phyloP scores from a whole-genome alignment of 1,139 yeast species.

The Wickerhamiella pararugosa region DNA sequence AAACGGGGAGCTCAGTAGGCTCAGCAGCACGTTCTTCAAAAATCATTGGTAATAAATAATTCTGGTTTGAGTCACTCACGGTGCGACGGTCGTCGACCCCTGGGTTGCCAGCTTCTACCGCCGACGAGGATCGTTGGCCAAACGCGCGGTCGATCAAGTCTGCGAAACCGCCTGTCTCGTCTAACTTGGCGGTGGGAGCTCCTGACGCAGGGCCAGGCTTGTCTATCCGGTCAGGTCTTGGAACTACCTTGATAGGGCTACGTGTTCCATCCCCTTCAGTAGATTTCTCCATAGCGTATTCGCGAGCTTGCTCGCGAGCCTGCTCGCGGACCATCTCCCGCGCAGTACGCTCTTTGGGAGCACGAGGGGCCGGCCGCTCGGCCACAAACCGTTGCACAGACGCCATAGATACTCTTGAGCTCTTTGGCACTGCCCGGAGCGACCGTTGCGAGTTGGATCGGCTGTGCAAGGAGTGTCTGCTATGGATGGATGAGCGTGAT shows the following conservation, averaged over 20 bases:
- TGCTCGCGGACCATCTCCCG: not conserved
- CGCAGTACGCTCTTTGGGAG: not conserved
- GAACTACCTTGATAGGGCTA: too few relatives aligned
- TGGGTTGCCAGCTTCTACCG: not conserved
- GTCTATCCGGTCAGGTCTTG: not conserved
- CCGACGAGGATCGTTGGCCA: conserved; percentile 3
- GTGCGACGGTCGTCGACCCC: conserved; percentile 2
- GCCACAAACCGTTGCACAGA: conserved; percentile 4
- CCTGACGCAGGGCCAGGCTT: not conserved
- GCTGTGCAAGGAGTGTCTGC: too few relatives aligned
- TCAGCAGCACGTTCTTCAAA: conserved; percentile 27
- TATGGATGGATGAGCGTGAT: not conserved
- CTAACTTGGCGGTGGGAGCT: not conserved
- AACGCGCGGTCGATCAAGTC: conserved; percentile 16
- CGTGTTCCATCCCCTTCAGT: not conserved
- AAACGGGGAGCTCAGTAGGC: conserved; percentile 18
- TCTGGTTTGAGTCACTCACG: not conserved
- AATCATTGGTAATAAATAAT: conserved; percentile 23
- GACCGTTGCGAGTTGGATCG: conserved; percentile 2
- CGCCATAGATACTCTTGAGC: conserved; percentile 5
- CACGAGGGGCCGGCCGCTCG: conserved; percentile 5
- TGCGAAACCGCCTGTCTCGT: conserved; percentile 9
- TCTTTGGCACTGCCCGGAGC: conserved; percentile 4
- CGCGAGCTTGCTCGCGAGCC: not conserved
- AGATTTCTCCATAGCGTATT: too few relatives aligned